phyloP scores from a whole-genome alignment of 495 filamentous ascomycete species.

The Hypoxylon crocopeplum region DNA sequence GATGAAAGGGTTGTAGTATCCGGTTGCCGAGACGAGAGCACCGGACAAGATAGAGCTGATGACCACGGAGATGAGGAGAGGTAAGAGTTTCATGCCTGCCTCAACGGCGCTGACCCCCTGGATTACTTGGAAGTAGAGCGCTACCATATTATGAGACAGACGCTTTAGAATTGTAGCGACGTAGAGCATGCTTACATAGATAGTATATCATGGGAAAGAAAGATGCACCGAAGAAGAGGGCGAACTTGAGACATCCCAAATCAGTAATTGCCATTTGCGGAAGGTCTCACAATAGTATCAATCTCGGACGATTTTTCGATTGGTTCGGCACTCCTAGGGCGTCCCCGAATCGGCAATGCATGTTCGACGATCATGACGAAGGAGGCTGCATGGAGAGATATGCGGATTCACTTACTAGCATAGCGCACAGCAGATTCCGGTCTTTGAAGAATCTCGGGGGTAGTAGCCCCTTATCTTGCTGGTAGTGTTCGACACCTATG shows the following conservation, averaged over 20 bases:
- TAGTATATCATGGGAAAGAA: conserved; percentile 77
- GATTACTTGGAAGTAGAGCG: conserved; percentile 92
- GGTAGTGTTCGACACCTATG: conserved; percentile 56
- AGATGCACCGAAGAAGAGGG: conserved; percentile 64
- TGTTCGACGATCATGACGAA: no score
- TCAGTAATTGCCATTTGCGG: conserved; percentile 41
- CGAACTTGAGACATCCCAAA: conserved; percentile 50
- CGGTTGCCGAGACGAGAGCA: conserved; percentile 51
- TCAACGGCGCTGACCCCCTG: conserved; percentile 71
- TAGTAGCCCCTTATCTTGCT: conserved; percentile 60
- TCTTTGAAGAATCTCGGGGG: conserved; percentile 64
- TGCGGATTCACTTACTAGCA: conserved; percentile 43
- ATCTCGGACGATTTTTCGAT: no score
- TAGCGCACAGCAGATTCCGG: conserved; percentile 58
- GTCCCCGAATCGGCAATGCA: no score
- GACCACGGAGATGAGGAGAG: conserved; percentile 72
- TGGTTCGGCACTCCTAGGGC: no score
- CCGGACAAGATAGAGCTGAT: conserved; percentile 57
- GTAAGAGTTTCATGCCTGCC: conserved; percentile 81
- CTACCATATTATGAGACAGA: conserved; percentile 16
- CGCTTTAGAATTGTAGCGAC: background rate
- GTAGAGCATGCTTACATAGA: conserved; percentile 56
- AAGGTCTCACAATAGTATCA: no score
- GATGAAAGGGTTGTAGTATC: conserved; percentile 62
- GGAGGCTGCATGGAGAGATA: conserved; percentile 31